Evolutionary conservation across 805 yeast species (phyloP), one percentile per base, ranked within the genome.

Genomic region (Yamadazyma ubonensis): DNA sequence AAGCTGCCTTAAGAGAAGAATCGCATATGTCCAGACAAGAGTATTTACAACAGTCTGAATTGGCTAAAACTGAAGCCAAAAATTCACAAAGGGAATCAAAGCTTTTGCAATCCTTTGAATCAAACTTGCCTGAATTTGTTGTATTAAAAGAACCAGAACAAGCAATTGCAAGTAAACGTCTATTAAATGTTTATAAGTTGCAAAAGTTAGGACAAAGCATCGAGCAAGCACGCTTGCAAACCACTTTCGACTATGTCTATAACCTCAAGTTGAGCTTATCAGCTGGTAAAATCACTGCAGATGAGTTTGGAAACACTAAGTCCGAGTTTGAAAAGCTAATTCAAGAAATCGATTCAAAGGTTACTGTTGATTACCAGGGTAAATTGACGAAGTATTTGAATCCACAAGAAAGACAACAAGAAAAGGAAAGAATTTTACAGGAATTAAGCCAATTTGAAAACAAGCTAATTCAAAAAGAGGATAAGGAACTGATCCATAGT

Each of bases 11-110:
- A 32, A 65, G 65, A 30, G 96, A 87, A 61, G 79, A 73, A 54
- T 67, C 67, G 9, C 73, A 72, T 48, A 68, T 83, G 72, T 71
- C 81, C 3, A 77, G 95, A 61, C 84, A 86, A 56, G 87, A 84
- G 54, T 70, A 66, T 38, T 63, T 79, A 30, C 75, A 72, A 6
- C 75, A 74, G 49, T 81, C 81, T 10, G 70, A 63, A n/a, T 63
- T 84, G 30, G 56, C 67, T 34, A 61, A 54, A 4, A 55, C 67
- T 21, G 53, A 63, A 22, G 57, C 58, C 30, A 75, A 84, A 54
- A 67, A 67, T 33, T 52, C 42, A 3, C 58, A 61, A 28, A 71
- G 81, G 44, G 51, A 41, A 5, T 44, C 50, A 9, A 55, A 61
- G 32, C 44, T 32, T 18, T 8, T 16, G 3, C 21, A 15, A 7